These are phyloP conservation scores for Gryganskiella cystojenkinii DNA, from an alignment of 192 early-diverging fungal genomes.

Conservation along the genomic window DNA sequence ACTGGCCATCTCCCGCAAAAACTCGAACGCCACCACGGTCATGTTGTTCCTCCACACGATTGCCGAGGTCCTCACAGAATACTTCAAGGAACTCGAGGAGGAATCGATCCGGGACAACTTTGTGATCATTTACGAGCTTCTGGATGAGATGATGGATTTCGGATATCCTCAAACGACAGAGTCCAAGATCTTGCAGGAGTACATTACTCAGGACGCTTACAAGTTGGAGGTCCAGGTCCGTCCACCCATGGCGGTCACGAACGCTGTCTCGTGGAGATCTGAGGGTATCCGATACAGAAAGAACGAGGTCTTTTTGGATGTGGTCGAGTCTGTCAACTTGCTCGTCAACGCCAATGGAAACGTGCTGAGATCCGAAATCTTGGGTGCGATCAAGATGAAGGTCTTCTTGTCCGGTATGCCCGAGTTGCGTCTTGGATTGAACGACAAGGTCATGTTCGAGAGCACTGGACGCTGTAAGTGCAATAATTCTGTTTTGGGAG, in stretches of 20 bases:
- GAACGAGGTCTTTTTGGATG: conserved; percentile 99
- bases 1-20: conserved; percentile 95
- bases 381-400: conserved; percentile 88
- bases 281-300: conserved; percentile 96
- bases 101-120: conserved; percentile 93
- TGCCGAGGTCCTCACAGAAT: conserved; percentile 89
- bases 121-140: conserved; percentile 90
- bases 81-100: conserved; percentile 91
- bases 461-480: conserved; percentile 78
- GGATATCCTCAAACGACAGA: conserved; percentile 92
- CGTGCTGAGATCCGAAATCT: conserved; percentile 74
- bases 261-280: conserved; percentile 92
- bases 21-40: conserved; percentile 96
- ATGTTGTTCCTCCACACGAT: conserved; percentile 96
- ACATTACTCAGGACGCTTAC: conserved; percentile 98
- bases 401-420: conserved; percentile 89
- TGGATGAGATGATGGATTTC: conserved; percentile 96
- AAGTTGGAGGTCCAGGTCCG: conserved; percentile 91
- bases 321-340: conserved; percentile 96
- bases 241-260: conserved; percentile 94
- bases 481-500: no score
- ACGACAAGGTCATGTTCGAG: conserved; percentile 96
- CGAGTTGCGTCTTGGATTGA: conserved; percentile 84
- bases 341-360: conserved; percentile 79
- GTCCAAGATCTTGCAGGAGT: conserved; percentile 87